Evolutionary conservation across 345 rosid species (phyloP).

Genomic region (Citrus sp.): DNA sequence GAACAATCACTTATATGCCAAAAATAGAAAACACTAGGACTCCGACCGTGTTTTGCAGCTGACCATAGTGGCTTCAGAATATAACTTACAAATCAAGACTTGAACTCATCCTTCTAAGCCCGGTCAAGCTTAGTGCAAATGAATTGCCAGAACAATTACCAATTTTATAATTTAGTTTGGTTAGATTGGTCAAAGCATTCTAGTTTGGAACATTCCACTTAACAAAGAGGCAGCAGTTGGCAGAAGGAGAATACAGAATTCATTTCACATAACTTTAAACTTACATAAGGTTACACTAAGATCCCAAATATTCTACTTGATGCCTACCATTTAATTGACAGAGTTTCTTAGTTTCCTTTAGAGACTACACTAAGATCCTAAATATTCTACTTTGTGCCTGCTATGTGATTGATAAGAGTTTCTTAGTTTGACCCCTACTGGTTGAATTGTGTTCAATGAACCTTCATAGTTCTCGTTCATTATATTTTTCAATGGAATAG

Average conservation of each 20-base stretch:
- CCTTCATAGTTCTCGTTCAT: too few relatives aligned
- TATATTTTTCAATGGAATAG: too few relatives aligned
- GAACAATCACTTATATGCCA: not conserved
- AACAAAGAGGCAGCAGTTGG: not conserved
- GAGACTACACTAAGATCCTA: not conserved
- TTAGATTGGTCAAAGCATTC: not conserved
- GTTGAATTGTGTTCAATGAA: not conserved
- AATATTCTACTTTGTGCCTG: not conserved
- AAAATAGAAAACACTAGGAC: not conserved
- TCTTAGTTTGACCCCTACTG: not conserved
- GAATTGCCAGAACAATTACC: not conserved
- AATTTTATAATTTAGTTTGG: not conserved
- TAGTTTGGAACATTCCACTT: not conserved
- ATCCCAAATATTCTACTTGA: not conserved
- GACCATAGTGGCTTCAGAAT: not conserved
- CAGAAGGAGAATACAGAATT: not conserved
- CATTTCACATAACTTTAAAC: not conserved
- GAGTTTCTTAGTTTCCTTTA: not conserved
- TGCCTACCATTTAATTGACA: not conserved
- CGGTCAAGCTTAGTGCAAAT: not conserved
- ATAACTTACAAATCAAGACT: not conserved
- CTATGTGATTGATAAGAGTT: not conserved
- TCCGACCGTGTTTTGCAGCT: not conserved
- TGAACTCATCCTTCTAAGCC: not conserved
- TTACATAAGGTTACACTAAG: not conserved